These are phyloP conservation scores for Fusarium continuum DNA, from an alignment of 2,329 filamentous ascomycete species.

Conservation along the genomic window DNA sequence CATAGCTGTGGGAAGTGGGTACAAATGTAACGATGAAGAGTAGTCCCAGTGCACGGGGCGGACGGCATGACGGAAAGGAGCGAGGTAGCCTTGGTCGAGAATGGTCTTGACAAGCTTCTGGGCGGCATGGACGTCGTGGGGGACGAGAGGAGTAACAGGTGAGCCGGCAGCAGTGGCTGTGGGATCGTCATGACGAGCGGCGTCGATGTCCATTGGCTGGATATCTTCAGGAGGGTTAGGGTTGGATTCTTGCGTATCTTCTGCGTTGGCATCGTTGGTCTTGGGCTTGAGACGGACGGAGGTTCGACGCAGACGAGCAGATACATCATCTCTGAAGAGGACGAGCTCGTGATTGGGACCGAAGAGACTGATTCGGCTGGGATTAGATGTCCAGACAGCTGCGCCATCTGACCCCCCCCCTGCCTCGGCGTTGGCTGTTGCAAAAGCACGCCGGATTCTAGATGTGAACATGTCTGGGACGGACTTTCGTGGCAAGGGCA, in stretches of 20 bases:
- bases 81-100: slow-evolving; percentile 87
- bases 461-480: slow-evolving; percentile 93
- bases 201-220: slow-evolving; percentile 54
- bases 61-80: slow-evolving; percentile 82
- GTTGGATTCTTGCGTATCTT: slow-evolving; percentile 37
- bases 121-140: slow-evolving; percentile 66
- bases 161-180: slow-evolving; percentile 22
- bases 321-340: slow-evolving; percentile 87
- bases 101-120: slow-evolving; percentile 89
- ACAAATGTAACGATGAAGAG: slow-evolving; percentile 78
- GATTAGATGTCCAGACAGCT: slow-evolving; percentile 90
- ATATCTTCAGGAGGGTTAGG: slow-evolving; percentile 23
- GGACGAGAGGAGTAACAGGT: slow-evolving; percentile 52
- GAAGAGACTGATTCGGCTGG: slow-evolving; percentile 82
- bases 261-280: slow-evolving; percentile 47
- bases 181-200: slow-evolving; percentile 34
- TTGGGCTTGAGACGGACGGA: slow-evolving; percentile 73
- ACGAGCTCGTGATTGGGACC: slow-evolving; percentile 89
- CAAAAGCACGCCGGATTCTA: slow-evolving; percentile 82
- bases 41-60: slow-evolving; percentile 93
- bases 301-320: slow-evolving; percentile 78
- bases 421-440: slow-evolving; percentile 76
- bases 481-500: slow-evolving; percentile 72
- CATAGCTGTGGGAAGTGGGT: slow-evolving; percentile 86
- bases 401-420: slow-evolving; percentile 60